phyloP scores from a whole-genome alignment of 129 eudicot species.

The Escallonia herrerae region DNA sequence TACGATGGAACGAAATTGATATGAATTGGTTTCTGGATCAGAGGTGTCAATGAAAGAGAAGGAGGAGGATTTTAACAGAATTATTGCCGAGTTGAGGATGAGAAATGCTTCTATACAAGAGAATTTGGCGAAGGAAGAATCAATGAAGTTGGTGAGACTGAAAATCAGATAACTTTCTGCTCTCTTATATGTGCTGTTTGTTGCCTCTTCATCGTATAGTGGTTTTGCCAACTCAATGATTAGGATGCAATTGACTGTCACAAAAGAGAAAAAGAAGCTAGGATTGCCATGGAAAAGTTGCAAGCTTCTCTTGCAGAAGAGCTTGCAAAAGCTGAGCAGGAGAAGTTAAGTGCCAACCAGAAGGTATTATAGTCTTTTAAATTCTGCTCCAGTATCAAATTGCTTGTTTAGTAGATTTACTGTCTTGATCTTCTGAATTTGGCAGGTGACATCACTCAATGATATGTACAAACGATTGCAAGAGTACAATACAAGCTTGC shows the following conservation, averaged over 20 bases:
- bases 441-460: slow-evolving; percentile 39
- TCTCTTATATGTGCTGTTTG: background rate
- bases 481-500: slow-evolving; percentile 59
- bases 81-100: slow-evolving; percentile 31
- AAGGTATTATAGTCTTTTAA: slow-evolving; percentile 29
- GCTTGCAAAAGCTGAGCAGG: slow-evolving; percentile 40
- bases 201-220: slow-evolving; percentile 1
- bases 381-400: background rate
- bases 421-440: slow-evolving; percentile 1
- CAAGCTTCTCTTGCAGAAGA: slow-evolving; percentile 37
- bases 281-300: slow-evolving; percentile 35
- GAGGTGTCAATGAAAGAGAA: slow-evolving; percentile 40
- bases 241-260: slow-evolving; percentile 38
- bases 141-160: slow-evolving; percentile 35
- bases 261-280: slow-evolving; percentile 42
- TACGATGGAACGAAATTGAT: background rate
- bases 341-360: slow-evolving; percentile 31
- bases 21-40: slow-evolving; percentile 10
- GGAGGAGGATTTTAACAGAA: slow-evolving; percentile 46
- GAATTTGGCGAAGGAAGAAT: slow-evolving; percentile 40
- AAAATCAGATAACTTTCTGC: background rate
- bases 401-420: slow-evolving; percentile 1
- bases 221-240: background rate
- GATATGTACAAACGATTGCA: slow-evolving; percentile 47
- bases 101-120: slow-evolving; percentile 29